Percentiles rank a stretch among this genome's conserved stretches.
These are phyloP conservation scores for Clausena lansium DNA, from an alignment of 345 rosid genomes.

Conservation along the genomic window DNA sequence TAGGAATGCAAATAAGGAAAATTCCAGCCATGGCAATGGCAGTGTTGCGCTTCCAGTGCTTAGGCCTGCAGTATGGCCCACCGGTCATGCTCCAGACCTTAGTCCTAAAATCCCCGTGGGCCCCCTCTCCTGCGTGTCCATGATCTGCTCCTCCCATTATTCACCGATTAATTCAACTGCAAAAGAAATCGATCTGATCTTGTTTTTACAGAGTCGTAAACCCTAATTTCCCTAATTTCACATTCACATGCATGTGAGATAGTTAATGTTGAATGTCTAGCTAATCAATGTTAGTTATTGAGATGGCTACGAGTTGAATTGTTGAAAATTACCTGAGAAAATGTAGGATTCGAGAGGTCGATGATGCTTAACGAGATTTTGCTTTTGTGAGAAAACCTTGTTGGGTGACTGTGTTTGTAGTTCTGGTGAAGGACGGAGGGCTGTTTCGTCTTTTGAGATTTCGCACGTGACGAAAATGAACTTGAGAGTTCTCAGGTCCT, in stretches of 20 bases:
- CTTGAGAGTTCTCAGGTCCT: background rate
- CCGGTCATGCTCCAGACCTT: conserved; percentile 98
- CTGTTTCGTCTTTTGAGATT: background rate
- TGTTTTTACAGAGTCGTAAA: background rate
- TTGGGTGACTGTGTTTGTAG: background rate
- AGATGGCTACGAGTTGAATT: background rate
- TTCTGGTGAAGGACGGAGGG: background rate
- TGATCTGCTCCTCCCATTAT: conserved; percentile 68
- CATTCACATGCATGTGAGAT: background rate
- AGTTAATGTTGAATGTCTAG: no score
- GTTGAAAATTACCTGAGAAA: conserved; percentile 9
- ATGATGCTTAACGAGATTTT: background rate
- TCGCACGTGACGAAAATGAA: background rate
- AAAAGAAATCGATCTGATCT: conserved; percentile 11
- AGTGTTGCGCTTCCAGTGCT: conserved; percentile 97
- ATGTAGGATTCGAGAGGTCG: background rate
- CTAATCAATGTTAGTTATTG: background rate
- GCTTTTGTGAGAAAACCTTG: background rate
- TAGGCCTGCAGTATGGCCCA: conserved; percentile 93
- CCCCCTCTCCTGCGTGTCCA: conserved; percentile 75
- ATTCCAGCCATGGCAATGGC: conserved; percentile 91
- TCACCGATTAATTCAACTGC: conserved; percentile 19
- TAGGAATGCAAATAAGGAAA: conserved; percentile 83
- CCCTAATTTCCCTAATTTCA: conserved; percentile 6
- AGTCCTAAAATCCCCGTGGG: conserved; percentile 72